phyloP scores from a whole-genome alignment of 208 protist species.

The Crithidia fasciculata region DNA sequence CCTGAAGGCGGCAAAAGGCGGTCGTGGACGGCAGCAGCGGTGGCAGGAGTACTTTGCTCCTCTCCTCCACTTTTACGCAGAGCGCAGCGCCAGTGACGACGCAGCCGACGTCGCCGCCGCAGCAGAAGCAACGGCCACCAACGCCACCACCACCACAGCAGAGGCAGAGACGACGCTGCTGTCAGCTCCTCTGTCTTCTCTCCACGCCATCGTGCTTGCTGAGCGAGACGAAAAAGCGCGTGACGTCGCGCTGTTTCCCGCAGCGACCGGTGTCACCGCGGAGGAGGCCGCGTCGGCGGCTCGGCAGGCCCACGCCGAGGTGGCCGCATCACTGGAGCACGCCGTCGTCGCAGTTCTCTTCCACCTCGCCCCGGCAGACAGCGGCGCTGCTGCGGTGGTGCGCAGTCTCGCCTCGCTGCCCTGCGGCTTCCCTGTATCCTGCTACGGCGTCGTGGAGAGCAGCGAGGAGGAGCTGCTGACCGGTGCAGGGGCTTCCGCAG shows the following conservation, averaged over 20 bases:
- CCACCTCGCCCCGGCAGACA: neutral
- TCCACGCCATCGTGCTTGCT: conserved; percentile 38
- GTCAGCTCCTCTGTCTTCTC: conserved; percentile 21
- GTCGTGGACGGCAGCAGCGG: conserved; percentile 45
- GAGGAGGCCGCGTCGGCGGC: neutral
- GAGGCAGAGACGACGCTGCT: conserved; percentile 35
- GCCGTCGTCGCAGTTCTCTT: conserved; percentile 78
- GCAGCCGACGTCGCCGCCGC: neutral
- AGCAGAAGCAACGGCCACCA: neutral
- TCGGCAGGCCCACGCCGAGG: conserved; percentile 32
- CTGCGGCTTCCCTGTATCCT: conserved; percentile 71
- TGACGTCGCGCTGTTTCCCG: conserved; percentile 14
- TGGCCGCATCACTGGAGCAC: conserved; percentile 73
- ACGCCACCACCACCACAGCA: neutral
- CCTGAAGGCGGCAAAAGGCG: conserved; percentile 49
- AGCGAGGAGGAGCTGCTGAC: conserved; percentile 56
- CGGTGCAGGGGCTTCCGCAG: neutral
- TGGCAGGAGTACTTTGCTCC: conserved; percentile 72
- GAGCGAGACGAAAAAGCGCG: conserved; percentile 40
- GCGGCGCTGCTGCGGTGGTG: conserved; percentile 23
- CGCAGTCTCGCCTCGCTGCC: conserved; percentile 43
- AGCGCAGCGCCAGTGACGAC: neutral
- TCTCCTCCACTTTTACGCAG: conserved; percentile 59
- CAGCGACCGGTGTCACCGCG: neutral
- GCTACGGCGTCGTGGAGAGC: conserved; percentile 83